These are phyloP conservation scores for Bombardia bombarda DNA, from an alignment of 495 filamentous ascomycete species.

Conservation along the genomic window DNA sequence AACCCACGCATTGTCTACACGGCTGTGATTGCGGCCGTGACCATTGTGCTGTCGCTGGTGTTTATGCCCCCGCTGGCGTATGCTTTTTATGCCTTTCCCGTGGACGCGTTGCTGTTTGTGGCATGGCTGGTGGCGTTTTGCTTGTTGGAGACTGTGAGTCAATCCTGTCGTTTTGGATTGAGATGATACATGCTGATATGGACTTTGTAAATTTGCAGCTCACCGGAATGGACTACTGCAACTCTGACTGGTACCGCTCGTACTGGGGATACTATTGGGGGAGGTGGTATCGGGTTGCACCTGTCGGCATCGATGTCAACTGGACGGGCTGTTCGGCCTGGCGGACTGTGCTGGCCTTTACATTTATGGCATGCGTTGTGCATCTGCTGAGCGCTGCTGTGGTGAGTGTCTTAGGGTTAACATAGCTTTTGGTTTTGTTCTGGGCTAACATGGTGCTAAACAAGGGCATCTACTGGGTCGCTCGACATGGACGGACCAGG, in stretches of 20 bases:
- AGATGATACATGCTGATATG: background rate
- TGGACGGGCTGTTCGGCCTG: conserved; percentile 12
- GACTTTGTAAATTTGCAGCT: conserved; percentile 5
- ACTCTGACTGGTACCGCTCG: conserved; percentile 4
- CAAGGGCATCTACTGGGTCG: background rate
- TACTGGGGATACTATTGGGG: conserved; percentile 23
- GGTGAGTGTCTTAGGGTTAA: conserved; percentile 1
- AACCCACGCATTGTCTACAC: conserved; percentile 10
- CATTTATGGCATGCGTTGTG: conserved; percentile 7
- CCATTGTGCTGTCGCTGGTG: conserved; percentile 10
- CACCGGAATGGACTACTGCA: conserved; percentile 8
- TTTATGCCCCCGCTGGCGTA: conserved; percentile 11
- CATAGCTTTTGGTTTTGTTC: background rate
- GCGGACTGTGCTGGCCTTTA: conserved; percentile 16
- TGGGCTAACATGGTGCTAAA: background rate
- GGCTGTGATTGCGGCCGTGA: conserved; percentile 9
- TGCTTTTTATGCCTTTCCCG: conserved; percentile 10
- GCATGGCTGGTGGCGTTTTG: conserved; percentile 14
- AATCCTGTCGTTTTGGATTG: too few relatives aligned
- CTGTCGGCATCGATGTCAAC: conserved; percentile 9
- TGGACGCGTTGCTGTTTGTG: conserved; percentile 12
- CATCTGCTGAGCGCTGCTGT: conserved; percentile 9
- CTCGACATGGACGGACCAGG: too few relatives aligned
- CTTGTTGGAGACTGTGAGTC: conserved; percentile 12
- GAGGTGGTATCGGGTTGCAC: conserved; percentile 7